Percentiles rank a stretch among this genome's conserved stretches.
Evolutionary conservation across 2,329 filamentous ascomycete species (phyloP).

Genomic region (Penicillium vulpinum): DNA sequence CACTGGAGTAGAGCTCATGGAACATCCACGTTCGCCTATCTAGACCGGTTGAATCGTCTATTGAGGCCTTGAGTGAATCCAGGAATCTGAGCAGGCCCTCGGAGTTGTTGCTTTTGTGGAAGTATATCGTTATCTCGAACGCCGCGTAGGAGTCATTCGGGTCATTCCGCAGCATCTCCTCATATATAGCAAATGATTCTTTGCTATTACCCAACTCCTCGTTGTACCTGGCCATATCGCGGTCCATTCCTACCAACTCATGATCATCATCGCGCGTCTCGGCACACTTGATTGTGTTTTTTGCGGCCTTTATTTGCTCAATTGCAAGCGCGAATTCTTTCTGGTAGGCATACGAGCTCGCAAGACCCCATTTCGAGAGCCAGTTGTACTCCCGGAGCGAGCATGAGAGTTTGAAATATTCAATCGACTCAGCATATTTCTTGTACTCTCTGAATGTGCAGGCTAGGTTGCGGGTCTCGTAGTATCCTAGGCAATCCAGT

Average conservation of each 20-base stretch:
- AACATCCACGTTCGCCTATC: conserved; percentile 9
- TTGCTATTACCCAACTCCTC: conserved; percentile 2
- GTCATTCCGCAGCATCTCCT: conserved; percentile 11
- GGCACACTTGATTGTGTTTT: background rate
- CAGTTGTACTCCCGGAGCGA: conserved; percentile 18
- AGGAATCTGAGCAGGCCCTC: conserved; percentile 17
- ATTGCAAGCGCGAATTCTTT: conserved; percentile 8
- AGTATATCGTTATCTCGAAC: background rate
- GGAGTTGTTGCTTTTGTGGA: conserved; percentile 11
- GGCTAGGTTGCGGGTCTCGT: conserved; percentile 21
- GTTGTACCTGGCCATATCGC: conserved; percentile 10
- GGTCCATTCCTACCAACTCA: background rate
- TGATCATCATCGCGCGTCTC: background rate
- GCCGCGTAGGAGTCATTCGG: conserved; percentile 12
- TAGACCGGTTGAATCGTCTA: conserved; percentile 7
- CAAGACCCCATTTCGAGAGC: conserved; percentile 21
- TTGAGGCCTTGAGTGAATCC: conserved; percentile 15
- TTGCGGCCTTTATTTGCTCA: background rate
- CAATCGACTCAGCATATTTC: conserved; percentile 17
- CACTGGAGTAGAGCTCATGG: conserved; percentile 4
- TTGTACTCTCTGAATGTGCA: conserved; percentile 13
- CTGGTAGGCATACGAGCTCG: conserved; percentile 10
- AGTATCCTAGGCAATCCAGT: conserved; percentile 12
- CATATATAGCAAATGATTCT: conserved; percentile 14
- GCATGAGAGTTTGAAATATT: conserved; percentile 18